Base-by-base conservation (phyloP, 352 stramenopile species). In the Phytophthora aleatoria region DNA sequence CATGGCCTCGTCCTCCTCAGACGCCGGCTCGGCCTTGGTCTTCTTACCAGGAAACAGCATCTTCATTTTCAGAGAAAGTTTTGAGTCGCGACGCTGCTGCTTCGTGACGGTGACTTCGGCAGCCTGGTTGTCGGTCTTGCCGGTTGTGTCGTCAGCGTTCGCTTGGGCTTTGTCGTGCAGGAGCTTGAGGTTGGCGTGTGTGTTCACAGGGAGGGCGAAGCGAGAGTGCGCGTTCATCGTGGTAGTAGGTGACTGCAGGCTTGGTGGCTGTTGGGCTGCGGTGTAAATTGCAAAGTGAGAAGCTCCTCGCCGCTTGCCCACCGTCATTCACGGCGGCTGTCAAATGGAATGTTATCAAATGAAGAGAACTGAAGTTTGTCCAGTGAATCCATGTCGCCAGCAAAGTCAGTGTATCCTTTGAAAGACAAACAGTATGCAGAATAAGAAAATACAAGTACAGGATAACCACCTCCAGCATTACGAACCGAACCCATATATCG, bases 131-230 rank as follows among this genome's bases (percentile, higher is more conserved):
- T 39, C 42, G 8, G 24, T 41, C 35, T 69, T 43, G 20, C 42
- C 10, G 30, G 11, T 41, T 0, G 3, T 41, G 10, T 41, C 26
- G 43, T 56, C 45, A 35, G 5, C 26, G 47, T 47, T 58, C 3
- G 43, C 35, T 3, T 59, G 57, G 5, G 57, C 27, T 28, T 57
- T 52, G 50, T 61, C 66, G 55, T 57, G 50, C 39, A 74, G 38
- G 39, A 61, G 31, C 30, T 56, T 62, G 55, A 74, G 53, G 50
- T 62, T 64, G 27, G 54, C 31, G 43, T 54, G 61, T 27, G 66
- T 67, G 61, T 67, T 70, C 26, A 73, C 26, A 31, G 59, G 53
- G 35, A 67, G 57, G 7, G 52, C 64, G 38, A 67, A 61, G 64
- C 50, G 57, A 3, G 47, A 50, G 50, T 71, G 64, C 10, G 36